Evolutionary conservation across 176 grass and related monocot species (phyloP), one percentile per base, ranked within the genome.

Genomic region (Pharus latifolius): DNA sequence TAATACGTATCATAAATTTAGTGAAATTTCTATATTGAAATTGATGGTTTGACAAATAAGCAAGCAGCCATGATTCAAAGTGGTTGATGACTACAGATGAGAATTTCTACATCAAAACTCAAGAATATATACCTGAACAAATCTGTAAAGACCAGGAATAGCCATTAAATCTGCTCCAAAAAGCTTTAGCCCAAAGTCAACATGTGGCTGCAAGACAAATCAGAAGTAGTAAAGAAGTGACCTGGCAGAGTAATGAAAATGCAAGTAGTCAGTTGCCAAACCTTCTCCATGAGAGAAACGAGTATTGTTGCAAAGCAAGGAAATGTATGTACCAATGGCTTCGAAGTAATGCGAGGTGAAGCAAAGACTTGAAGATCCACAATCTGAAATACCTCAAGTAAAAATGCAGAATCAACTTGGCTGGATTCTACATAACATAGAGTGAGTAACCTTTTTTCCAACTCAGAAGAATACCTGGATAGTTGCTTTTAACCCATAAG

Each of bases 181-280:
- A 78, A 99, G 63, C 91, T 91, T 99, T 48, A 99, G 78, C 49
- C 95, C 95, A 81, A 99, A 99, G 76, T 99, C 95, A 80, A 99
- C 84, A 81, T 99, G 87, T 73, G 95, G 95, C 90, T 99, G 78
- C 54, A 73, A 85, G 88, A 85, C 16, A 30, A 63, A 74, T 63
- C 38, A 60, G 53, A 82, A 41, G 33, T 67, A 74, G 42, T 48
- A 70, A 31, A 64, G 31, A 64, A 45, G 44, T 65, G 44, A 49
- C 33, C n/a, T 23, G 54, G 2, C 10, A 52, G 6, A 28, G 17
- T 49, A 26, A 72, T 26, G 65, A 59, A 66, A 80, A 55, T 46
- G 23, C 0, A 31, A 72, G 13, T 43, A 55, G 18, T 51, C 24
- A 62, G 33, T 74, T 55, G 18, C 4, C 58, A 52, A 28, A 99